Evolutionary conservation across 2,329 filamentous ascomycete species (phyloP), one percentile per base, ranked within the genome.

Genomic region (Diplodia mutila): DNA sequence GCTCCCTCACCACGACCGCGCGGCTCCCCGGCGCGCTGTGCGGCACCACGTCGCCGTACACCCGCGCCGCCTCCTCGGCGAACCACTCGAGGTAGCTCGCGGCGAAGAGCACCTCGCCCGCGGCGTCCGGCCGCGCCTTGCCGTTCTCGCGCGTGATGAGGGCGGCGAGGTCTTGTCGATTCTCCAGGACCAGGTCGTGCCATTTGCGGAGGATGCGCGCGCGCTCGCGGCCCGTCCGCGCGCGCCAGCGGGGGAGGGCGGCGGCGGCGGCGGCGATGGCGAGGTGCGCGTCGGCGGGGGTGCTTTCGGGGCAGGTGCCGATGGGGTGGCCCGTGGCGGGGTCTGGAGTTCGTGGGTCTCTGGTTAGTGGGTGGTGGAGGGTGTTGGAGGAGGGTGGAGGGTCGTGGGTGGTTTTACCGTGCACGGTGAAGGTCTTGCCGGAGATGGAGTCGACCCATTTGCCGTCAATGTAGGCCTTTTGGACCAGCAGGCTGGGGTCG

Each of bases 1-100:
- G 80, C 70, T 82, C 89, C 80, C 93, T 94, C 71, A 93, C 85
- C 0, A 89, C 90, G 68, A 94, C 86, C 2, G 89, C 84, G 11
- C 90, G 83, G 5, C 90, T 82, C 34, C 87, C 87, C 0, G 90
- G 86, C 0, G 86, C 79, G 0, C 89, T 81, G 0, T 89, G 84
- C 0, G 84, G 82, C n/a, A n/a, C n/a, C n/a, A n/a, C n/a, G n/a
- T n/a, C n/a, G n/a, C n/a, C n/a, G n/a, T n/a, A n/a, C n/a, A n/a
- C n/a, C n/a, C n/a, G n/a, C n/a, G n/a, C n/a, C n/a, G n/a, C 86
- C 72, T 89, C 87, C 2, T 86, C 87, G 18, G 83, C 81, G 72
- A 86, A 86, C 83, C 84, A 86, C 84, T 84, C 85, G 1, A 81
- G 83, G 71, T 86, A 86, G 4, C 84, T 83, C 23, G 82, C 51